A percentile compares a stretch with the other conserved stretches of the same genome.
Evolutionary conservation across 2,329 filamentous ascomycete genomes (phyloP).

Genomic region (Rutstroemia sp.): DNA sequence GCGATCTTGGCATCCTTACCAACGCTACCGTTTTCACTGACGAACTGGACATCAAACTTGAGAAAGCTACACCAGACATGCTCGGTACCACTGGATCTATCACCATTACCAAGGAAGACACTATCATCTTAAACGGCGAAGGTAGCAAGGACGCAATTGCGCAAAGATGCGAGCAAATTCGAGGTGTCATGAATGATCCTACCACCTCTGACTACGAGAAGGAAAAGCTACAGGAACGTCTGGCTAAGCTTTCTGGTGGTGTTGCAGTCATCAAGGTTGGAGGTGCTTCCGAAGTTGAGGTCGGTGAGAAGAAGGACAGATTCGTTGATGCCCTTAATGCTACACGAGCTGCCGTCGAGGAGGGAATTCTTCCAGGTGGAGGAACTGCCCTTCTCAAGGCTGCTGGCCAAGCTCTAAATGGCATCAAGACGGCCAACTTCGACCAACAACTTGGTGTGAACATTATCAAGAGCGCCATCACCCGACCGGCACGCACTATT

Average conservation of each 20-base stretch:
- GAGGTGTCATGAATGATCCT: constrained; percentile 89
- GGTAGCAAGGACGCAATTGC: constrained; percentile 89
- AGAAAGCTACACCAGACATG: constrained; percentile 94
- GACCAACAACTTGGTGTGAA: constrained; percentile 97
- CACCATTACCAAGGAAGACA: constrained; percentile 99
- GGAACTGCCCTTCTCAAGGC: constrained; percentile 98
- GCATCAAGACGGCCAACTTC: constrained; percentile 88
- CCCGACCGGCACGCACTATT: constrained; percentile 86
- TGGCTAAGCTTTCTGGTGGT: constrained; percentile 97
- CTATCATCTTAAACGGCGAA: constrained; percentile 95
- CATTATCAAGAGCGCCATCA: constrained; percentile 98
- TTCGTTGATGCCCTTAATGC: constrained; percentile 98
- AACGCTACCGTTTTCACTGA: constrained; percentile 97
- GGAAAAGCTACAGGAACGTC: constrained; percentile 99
- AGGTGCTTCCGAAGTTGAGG: constrained; percentile 95
- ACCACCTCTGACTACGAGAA: constrained; percentile 98
- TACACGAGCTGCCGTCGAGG: constrained; percentile 95
- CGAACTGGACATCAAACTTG: constrained; percentile 97
- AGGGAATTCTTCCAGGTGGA: constrained; percentile 97
- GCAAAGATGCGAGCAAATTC: constrained; percentile 98
- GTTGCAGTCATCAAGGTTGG: constrained; percentile 99
- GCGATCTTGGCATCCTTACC: constrained; percentile 90
- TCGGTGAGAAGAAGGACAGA: constrained; percentile 99
- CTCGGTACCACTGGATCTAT: constrained; percentile 96
- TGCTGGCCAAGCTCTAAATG: constrained; percentile 74